phyloP scores from a whole-genome alignment of 108 stramenopile genomes.

The Epipyxis sp. region DNA sequence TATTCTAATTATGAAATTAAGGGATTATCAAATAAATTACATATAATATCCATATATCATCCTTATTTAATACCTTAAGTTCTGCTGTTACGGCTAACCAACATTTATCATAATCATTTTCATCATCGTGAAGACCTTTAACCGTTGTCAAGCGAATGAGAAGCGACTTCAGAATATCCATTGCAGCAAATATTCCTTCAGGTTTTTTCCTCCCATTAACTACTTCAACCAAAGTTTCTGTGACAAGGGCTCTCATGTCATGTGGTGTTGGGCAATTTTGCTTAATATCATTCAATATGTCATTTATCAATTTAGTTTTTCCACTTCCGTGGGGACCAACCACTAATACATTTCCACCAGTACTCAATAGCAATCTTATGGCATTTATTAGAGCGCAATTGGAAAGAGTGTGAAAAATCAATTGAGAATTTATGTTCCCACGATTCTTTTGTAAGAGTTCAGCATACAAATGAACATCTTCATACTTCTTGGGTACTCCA shows the following conservation, averaged over 20 bases:
- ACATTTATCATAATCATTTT: background rate
- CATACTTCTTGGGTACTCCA: background rate
- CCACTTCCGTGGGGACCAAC: background rate
- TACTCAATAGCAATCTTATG: background rate
- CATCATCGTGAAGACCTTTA: background rate
- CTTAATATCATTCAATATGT: background rate
- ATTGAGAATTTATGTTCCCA: too few relatives aligned
- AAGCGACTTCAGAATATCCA: slow-evolving; percentile 3
- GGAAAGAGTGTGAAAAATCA: background rate
- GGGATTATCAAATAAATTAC: too few relatives aligned
- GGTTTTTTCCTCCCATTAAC: background rate
- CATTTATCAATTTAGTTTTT: slow-evolving; percentile 6
- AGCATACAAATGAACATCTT: background rate
- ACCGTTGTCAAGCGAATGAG: background rate
- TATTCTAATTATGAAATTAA: background rate
- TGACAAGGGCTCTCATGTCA: background rate
- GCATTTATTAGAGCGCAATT: background rate
- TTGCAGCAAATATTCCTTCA: background rate
- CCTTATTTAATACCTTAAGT: background rate
- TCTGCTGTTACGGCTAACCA: background rate
- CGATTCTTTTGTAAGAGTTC: background rate
- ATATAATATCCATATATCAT: too few relatives aligned
- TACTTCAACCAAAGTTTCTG: background rate
- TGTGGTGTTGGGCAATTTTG: background rate
- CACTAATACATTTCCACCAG: slow-evolving; percentile 25